Evolutionary conservation across 2,329 filamentous ascomycete genomes (phyloP), one percentile per base, ranked within the genome.

Genomic region (Talaromyces sp.): DNA sequence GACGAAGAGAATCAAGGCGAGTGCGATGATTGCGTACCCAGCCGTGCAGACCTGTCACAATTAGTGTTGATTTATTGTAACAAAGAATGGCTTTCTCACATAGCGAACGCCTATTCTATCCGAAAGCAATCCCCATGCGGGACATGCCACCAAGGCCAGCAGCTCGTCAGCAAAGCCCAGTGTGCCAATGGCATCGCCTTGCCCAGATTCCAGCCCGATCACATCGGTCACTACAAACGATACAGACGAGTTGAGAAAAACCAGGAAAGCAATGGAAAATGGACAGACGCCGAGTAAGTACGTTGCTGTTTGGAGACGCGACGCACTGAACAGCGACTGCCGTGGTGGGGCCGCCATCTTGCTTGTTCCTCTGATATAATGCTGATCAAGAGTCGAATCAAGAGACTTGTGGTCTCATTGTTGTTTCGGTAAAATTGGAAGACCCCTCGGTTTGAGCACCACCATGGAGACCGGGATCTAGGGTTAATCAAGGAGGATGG

Each of bases 1-100:
- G 27, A 97, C 92, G 69, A 96, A 90, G 14, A 92, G 73, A 52
- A 89, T 83, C 62, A 99, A 77, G 21, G 91, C 85, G 12, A 92
- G 64, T 0, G 89, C 92, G 58, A 97, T 89, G 66, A 97, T 84
- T 26, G 83, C 75, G 72, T 97, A 99, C 8, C 94, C 94, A 43
- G 89, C 75, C 26, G 92, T 88, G 65, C 77, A 79, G 27, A 80
- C 78, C 78, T 80, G 62, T 11, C 12, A 3, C 48, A 19, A 17
- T 60, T 35, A 62, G 54, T 11, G 7, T 38, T 31, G 0, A 1
- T 19, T 27, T 3, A 50, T 14, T 1, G 21, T 3, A 11, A 35
- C 5, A 21, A 38, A 2, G 12, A 14, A 50, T 0, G 50, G 9
- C 4, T 29, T 6, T 63, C 76, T 70, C 69, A 80, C 79, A 70